These are phyloP conservation scores for Cantharellus cinnabarinus DNA, from an alignment of 768 basidiomycete species.

Conservation along the genomic window DNA sequence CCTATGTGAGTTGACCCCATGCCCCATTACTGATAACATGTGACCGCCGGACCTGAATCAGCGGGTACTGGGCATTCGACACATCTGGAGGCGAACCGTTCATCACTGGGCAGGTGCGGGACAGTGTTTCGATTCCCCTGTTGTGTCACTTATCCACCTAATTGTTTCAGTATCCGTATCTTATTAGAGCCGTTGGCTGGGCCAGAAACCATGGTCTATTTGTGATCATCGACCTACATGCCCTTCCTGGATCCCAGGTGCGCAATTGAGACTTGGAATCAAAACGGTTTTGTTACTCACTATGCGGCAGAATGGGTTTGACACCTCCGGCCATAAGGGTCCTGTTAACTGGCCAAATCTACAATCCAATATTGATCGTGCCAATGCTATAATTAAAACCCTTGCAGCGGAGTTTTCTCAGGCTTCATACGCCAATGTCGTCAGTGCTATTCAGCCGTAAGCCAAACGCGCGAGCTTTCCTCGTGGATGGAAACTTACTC, in stretches of 20 bases:
- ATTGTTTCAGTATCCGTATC: conserved; percentile 39
- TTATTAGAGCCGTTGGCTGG: conserved; percentile 43
- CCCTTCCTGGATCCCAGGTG: conserved; percentile 57
- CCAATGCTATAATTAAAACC: conserved; percentile 38
- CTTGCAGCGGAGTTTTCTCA: conserved; percentile 35
- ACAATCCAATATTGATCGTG: conserved; percentile 44
- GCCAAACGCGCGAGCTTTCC: neutral
- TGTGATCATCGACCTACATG: conserved; percentile 66
- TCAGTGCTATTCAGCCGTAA: conserved; percentile 35
- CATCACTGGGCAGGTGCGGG: conserved; percentile 17
- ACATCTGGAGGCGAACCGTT: conserved; percentile 58
- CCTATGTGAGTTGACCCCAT: neutral
- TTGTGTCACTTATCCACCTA: conserved; percentile 44
- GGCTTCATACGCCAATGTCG: conserved; percentile 9
- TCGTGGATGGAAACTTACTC: neutral
- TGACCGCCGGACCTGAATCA: conserved; percentile 9
- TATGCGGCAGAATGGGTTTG: conserved; percentile 33
- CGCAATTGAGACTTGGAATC: neutral
- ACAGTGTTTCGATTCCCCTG: conserved; percentile 19
- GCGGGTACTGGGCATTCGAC: conserved; percentile 81
- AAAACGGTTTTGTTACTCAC: neutral
- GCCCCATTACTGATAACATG: neutral
- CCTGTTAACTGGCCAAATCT: conserved; percentile 52
- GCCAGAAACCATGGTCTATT: conserved; percentile 53
- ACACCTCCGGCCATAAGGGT: conserved; percentile 57